Conservation (phyloP, 305 asterid genomes). For the Lippia alba region DNA sequence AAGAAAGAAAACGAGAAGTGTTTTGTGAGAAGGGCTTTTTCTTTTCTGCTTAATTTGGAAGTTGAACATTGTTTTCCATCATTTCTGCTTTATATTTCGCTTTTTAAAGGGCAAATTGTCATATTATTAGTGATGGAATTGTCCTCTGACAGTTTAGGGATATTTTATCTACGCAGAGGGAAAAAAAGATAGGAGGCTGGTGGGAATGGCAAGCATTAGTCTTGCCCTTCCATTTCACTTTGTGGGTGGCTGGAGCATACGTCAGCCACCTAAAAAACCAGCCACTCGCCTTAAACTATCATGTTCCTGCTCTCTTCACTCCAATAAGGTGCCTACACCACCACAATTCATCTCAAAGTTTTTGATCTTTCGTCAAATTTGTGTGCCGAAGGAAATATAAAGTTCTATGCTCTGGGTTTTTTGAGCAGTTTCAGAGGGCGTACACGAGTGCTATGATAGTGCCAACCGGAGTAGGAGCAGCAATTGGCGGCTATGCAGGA, state of each 20-base stretch:
- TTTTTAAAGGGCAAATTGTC: constrained; percentile 35
- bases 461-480: constrained; percentile 96
- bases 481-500: constrained; percentile 94
- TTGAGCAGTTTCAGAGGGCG: constrained; percentile 62
- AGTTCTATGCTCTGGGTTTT: constrained; percentile 8
- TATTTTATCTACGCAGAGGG: constrained; percentile 12
- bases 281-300: constrained; percentile 32
- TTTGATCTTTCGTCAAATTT: background rate
- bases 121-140: background rate
- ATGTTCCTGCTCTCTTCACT: constrained; percentile 32
- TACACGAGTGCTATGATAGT: constrained; percentile 94
- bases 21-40: background rate
- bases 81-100: constrained; percentile 10
- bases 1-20: constrained; percentile 8
- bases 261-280: constrained; percentile 32
- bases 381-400: background rate
- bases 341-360: background rate
- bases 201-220: constrained; percentile 47
- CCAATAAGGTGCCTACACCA: constrained; percentile 41
- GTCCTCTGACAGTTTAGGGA: constrained; percentile 8
- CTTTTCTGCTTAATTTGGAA: background rate
- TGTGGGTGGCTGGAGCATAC: constrained; percentile 30
- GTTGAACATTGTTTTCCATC: constrained; percentile 29
- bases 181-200: constrained; percentile 25
- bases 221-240: constrained; percentile 39